Conservation (phyloP, 805 yeast species). For the Wickerhamomyces bovis region DNA sequence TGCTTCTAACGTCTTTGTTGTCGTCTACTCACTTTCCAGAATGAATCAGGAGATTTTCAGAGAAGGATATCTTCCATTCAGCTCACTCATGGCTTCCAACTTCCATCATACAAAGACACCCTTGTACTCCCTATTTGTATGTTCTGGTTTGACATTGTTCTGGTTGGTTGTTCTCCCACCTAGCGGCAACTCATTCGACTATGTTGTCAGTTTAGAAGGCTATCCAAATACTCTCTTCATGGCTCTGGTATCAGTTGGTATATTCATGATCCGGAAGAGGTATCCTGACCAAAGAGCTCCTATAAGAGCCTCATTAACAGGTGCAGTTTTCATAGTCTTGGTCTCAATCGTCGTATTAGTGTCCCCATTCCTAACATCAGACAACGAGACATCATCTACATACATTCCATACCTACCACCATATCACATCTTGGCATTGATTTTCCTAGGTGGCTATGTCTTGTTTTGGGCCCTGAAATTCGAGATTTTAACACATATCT, state of each 20-base stretch:
- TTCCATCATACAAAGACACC: conserved; percentile 46
- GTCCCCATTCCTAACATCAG: conserved; percentile 35
- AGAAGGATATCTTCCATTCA: conserved; percentile 56
- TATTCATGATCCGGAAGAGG: conserved; percentile 46
- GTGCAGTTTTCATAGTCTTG: conserved; percentile 39
- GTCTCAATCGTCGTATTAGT: conserved; percentile 43
- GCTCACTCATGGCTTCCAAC: conserved; percentile 46
- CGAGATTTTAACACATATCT: conserved; percentile 37
- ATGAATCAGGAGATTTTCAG: conserved; percentile 60
- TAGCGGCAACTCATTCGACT: conserved; percentile 32
- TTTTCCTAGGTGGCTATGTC: conserved; percentile 38
- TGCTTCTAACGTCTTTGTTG: conserved; percentile 58
- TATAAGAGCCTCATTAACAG: conserved; percentile 43
- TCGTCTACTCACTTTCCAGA: conserved; percentile 51
- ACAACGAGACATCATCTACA: conserved; percentile 19
- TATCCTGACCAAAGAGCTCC: conserved; percentile 44
- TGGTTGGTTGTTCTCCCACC: conserved; percentile 32
- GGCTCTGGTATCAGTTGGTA: conserved; percentile 48
- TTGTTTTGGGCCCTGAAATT: conserved; percentile 53
- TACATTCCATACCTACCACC: conserved; percentile 23
- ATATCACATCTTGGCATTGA: conserved; percentile 35
- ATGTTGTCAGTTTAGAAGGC: conserved; percentile 40
- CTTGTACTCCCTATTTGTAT: conserved; percentile 37
- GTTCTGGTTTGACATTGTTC: conserved; percentile 26
- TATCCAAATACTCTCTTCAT: conserved; percentile 43